Base-by-base conservation (phyloP, 2,329 filamentous ascomycete genomes). In the Niveomyces coronatus region DNA sequence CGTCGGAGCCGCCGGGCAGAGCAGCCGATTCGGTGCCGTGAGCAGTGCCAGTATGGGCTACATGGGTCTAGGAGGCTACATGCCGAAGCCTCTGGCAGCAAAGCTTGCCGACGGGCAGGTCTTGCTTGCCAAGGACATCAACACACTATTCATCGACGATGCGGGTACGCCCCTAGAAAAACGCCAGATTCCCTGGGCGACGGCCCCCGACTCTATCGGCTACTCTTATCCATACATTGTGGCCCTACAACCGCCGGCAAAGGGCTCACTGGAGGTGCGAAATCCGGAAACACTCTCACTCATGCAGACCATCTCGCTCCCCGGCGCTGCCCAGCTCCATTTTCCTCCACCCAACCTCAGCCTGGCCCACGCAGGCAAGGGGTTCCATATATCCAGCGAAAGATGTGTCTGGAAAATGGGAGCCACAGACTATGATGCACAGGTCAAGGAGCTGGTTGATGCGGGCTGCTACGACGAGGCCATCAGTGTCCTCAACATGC, bases 181-280 rank as follows among this genome's bases (percentile, higher is more conserved):
- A 58, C 72, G 82, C 39, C 88, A 96, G 55, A 79, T 98, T n/a
- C 87, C 87, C 2, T 98, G 91, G 91, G 75, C 79, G 29, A 69
- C 76, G 23, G 85, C 89, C 1, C 93, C 91, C 2, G 88, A 95
- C 51, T 82, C 82, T 40, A 80, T 98, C 42, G 91, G 89, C 16
- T 98, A 95, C 58, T 95, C 88, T 16, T 98, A 98, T 56, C 91
- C 91, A 0, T 98, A 95, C 55, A 79, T 98, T 39, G 67, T 98
- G 34, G 85, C 87, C 9, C 65, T 98, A 11, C 87, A 94, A 53
- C 70, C 86, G 7, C 78, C 86, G 1, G 71, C 83, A 1, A 94
- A 91, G 58, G 87, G 89, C 3, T 77, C 76, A 1, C 65, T 98
- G 9, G 91, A 98, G 60, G 82, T 98, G 26, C 75, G 91, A 28